Evolutionary conservation across 2,329 filamentous ascomycete species (phyloP), one percentile per base, ranked within the genome.

Genomic region (Trichoderma sp.): DNA sequence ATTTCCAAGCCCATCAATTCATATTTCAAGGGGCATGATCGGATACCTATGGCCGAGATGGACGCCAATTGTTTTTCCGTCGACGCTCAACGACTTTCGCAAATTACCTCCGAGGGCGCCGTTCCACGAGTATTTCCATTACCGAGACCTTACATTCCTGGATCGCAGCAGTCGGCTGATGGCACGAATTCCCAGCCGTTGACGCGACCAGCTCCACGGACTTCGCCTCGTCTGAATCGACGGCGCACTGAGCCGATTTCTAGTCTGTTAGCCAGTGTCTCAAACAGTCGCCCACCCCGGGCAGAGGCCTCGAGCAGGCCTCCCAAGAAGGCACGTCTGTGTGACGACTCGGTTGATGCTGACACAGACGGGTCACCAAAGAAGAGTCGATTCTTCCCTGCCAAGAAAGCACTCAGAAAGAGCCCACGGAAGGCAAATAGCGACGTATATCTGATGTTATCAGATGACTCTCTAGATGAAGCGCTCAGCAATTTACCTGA

Each of bases 21-120:
- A 4, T 89, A 87, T 76, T 88, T 89, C 79, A 85, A 85, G 71
- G 81, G 81, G 26, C 79, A 83, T 68, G 79, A 80, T 39, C 85
- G 88, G 3, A 85, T 89, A 71, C 86, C 88, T 0, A 85, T 90
- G 76, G 88, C 85, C n/a, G 87, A 88, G 75, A 90, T 90, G 88
- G 87, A 90, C 66, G 82, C 86, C 50, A 90, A 90, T 73, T 89
- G 87, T 76, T 90, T 90, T 75, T 80, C 84, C 15, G 82, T 88
- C 13, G 85, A 90, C 71, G 81, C 84, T 15, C 78, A 85, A 32
- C 81, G 83, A 73, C 80, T 87, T 72, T 81, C 84, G n/a, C 81
- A 81, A 68, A 79, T 87, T 70, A 87, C 86, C 0, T 80, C 84
- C 28, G 84, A 85, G 70, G 87, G 84, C 4, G 77, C 85, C 39